Evolutionary conservation across 2,329 filamentous ascomycete genomes (phyloP), one percentile per base, ranked within the genome.

Genomic region (Ceratocystis huliohia): DNA sequence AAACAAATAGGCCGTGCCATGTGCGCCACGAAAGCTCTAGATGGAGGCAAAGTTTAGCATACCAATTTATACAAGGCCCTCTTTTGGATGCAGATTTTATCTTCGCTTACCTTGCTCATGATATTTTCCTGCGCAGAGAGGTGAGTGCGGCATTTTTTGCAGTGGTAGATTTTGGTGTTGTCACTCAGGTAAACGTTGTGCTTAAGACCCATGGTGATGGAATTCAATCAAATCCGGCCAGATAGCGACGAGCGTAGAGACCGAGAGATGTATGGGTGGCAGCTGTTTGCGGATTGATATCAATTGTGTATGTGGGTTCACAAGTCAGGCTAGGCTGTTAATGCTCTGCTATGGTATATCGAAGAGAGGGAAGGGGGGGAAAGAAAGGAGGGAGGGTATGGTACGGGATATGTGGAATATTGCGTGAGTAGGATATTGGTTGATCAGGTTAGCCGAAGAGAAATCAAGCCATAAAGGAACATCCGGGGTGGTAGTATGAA

Each of bases 1-100:
- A 82, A 99, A 97, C 70, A 99, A 87, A 78, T 92, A 99, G 66
- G 94, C 94, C 79, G 97, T 97, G 74, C 94, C 94, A 76, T 97
- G 93, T 76, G 97, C 93, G 73, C 94, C 94, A 69, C 94, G 91
- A 80, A 99, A 99, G 79, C 96, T 96, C 91, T 97, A 75, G 62
- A 48, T 50, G n/a, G 6, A 17, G 7, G 20, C 53, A 7, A 46
- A 5, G 61, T 57, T 50, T 25, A 50, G 48, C 22, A 22, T 13
- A 7, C 10, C 7, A 13, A 50, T 50, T 25, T 50, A 37, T 37
- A 37, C 48, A 13, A 2, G 48, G 20, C 20, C 22, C n/a, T 3
- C 3, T 50, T 46, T 3, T 5, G 48, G 20, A 22, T 6, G 41
- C 28, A 8, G 50, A 41, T 17, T 6, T 33, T 33, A 30, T 17